Percentiles rank a stretch among this genome's conserved stretches.
Conservation (phyloP, 306 rosid genomes). For the Vigna unguiculata region DNA sequence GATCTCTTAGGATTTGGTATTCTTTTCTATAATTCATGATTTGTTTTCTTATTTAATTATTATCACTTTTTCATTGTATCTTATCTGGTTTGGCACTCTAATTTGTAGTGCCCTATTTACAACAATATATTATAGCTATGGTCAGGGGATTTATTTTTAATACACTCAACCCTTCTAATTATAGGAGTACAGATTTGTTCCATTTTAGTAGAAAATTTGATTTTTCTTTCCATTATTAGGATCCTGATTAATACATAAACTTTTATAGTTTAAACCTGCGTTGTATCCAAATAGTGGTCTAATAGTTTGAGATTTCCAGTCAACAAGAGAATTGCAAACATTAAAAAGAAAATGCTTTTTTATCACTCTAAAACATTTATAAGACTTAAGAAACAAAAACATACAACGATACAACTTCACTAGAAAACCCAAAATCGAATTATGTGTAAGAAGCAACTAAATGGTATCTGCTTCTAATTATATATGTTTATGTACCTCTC, state of each 20-base stretch:
- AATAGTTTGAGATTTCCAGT: slow-evolving; percentile 6
- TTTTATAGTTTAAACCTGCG: background rate
- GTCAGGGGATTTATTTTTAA: too few species aligned
- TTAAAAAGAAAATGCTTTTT: slow-evolving; percentile 10
- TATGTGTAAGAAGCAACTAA: slow-evolving; percentile 14
- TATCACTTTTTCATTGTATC: too few species aligned
- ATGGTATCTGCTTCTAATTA: slow-evolving; percentile 1
- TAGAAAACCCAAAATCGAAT: slow-evolving; percentile 8
- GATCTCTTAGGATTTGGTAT: too few species aligned
- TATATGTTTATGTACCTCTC: slow-evolving; percentile 70
- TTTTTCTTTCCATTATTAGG: background rate
- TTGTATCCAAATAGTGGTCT: background rate
- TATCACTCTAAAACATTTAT: slow-evolving; percentile 12
- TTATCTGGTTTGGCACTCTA: too few species aligned
- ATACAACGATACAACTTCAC: slow-evolving; percentile 18
- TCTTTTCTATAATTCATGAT: too few species aligned
- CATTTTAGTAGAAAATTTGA: background rate
- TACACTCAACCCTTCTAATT: too few species aligned
- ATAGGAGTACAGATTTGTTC: background rate
- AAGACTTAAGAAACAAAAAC: slow-evolving; percentile 24
- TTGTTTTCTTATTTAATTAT: too few species aligned
- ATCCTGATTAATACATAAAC: background rate
- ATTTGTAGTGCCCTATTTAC: too few species aligned
- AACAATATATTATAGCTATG: too few species aligned
- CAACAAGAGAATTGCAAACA: slow-evolving; percentile 29